Evolutionary conservation across 169 alveolate species (phyloP).

Genomic region (Plasmodium malariae): DNA sequence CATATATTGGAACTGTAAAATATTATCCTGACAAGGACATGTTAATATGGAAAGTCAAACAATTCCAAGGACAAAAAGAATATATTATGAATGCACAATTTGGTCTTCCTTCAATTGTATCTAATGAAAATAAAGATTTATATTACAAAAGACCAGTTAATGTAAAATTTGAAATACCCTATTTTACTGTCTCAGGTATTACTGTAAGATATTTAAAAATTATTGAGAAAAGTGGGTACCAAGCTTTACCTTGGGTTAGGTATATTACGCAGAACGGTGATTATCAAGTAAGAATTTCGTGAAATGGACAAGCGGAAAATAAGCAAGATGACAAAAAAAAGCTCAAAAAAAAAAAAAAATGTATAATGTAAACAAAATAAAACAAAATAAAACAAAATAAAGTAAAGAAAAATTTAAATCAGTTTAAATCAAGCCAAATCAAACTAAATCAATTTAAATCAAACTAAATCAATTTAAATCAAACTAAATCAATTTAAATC

Average conservation of each 20-base stretch:
- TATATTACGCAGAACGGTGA: conserved; percentile 99
- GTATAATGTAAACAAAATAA: neutral
- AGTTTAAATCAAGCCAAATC: too few relatives aligned
- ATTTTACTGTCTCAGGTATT: conserved; percentile 99
- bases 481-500: too few relatives aligned
- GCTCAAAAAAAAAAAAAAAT: neutral
- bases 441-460: too few relatives aligned
- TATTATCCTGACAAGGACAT: conserved; percentile 97
- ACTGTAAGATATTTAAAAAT: conserved; percentile 98
- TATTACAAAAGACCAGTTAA: conserved; percentile 95
- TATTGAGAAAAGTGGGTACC: conserved; percentile 97
- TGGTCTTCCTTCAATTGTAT: conserved; percentile 96
- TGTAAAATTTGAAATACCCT: conserved; percentile 99
- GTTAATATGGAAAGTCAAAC: conserved; percentile 97
- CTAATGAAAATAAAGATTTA: conserved; percentile 92
- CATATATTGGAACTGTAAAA: conserved; percentile 96
- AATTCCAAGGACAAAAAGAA: conserved; percentile 99
- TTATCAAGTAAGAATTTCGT: conserved; percentile 97
- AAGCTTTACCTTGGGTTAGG: conserved; percentile 99
- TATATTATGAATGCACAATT: conserved; percentile 96
- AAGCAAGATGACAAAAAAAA: neutral
- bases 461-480: too few relatives aligned
- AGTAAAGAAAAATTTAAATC: neutral
- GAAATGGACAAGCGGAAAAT: conserved; percentile 5
- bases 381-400: neutral